These are phyloP conservation scores for Candida awuae DNA, from an alignment of 805 yeast genomes.

Conservation along the genomic window DNA sequence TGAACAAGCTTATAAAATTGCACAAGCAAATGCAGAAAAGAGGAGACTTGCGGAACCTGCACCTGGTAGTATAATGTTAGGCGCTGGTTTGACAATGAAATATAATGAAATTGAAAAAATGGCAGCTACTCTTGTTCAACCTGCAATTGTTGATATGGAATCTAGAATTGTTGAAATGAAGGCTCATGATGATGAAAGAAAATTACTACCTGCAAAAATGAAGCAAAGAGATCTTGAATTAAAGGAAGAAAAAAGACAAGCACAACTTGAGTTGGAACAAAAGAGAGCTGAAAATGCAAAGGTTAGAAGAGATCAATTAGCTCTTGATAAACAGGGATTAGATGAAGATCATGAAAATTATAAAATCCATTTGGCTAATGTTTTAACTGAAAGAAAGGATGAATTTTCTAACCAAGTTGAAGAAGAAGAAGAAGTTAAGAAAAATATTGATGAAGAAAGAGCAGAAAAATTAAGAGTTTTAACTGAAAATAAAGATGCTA, in stretches of 20 bases:
- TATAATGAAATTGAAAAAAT: constrained; percentile 68
- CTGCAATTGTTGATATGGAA: constrained; percentile 69
- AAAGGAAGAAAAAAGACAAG: constrained; percentile 32
- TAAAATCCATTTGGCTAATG: constrained; percentile 31
- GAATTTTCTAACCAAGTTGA: constrained; percentile 33
- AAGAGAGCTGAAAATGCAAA: constrained; percentile 26
- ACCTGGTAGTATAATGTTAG: constrained; percentile 56
- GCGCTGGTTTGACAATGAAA: constrained; percentile 80
- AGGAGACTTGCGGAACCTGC: constrained; percentile 39
- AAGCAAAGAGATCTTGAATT: constrained; percentile 33
- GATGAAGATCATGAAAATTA: constrained; percentile 34
- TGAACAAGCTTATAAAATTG: constrained; percentile 67
- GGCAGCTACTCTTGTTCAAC: constrained; percentile 74
- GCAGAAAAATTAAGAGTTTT: constrained; percentile 37
- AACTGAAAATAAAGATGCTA: constrained; percentile 35
- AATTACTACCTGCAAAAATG: constrained; percentile 33
- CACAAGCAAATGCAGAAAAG: constrained; percentile 58
- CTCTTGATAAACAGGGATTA: constrained; percentile 40
- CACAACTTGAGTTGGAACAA: constrained; percentile 30
- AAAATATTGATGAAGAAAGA: constrained; percentile 34
- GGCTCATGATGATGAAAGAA: constrained; percentile 46
- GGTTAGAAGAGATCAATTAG: constrained; percentile 39
- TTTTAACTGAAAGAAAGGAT: constrained; percentile 35
- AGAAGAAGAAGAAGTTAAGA: constrained; percentile 34
- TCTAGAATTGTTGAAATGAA: constrained; percentile 57